A percentile compares a stretch with the other conserved stretches of the same genome.
Evolutionary conservation across 73 alveolate genomes (phyloP).

Genomic region (Tetrahymena borealis): DNA sequence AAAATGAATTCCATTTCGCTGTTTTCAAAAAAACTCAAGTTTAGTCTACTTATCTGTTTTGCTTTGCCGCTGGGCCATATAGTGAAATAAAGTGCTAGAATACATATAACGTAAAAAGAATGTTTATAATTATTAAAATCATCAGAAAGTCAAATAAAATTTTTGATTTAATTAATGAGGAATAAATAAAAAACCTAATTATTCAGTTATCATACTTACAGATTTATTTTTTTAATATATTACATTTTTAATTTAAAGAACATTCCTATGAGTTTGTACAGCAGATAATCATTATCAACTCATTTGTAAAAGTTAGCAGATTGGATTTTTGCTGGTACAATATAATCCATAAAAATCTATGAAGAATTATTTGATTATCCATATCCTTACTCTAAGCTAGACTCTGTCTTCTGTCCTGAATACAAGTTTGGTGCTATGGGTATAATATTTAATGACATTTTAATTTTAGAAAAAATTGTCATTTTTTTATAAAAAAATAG

Average conservation of each 20-base stretch:
- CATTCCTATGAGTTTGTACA: conserved; percentile 72
- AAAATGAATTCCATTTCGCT: neutral
- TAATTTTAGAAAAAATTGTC: neutral
- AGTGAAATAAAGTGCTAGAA: conserved; percentile 13
- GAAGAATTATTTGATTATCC: conserved; percentile 79
- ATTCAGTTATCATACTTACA: too few relatives aligned
- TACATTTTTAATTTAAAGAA: neutral
- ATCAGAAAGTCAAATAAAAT: neutral
- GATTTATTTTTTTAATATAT: too few relatives aligned
- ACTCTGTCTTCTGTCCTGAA: conserved; percentile 89
- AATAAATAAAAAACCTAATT: too few relatives aligned
- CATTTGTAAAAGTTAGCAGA: conserved; percentile 57
- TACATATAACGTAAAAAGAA: conserved; percentile 20
- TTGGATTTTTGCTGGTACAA: conserved; percentile 61
- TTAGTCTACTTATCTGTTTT: conserved; percentile 41
- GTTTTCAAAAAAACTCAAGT: conserved; percentile 15
- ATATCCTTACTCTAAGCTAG: conserved; percentile 91
- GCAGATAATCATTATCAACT: conserved; percentile 48
- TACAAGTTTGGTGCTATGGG: conserved; percentile 97
- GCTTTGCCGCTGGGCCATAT: conserved; percentile 55
- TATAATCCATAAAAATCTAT: conserved; percentile 83
- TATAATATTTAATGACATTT: neutral
- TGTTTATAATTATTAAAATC: neutral
- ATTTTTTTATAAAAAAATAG: conserved; percentile 18
- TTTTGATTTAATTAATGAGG: neutral